These are phyloP conservation scores for Entomortierella chlamydospora DNA, from an alignment of 192 early-diverging fungal species.

Conservation along the genomic window DNA sequence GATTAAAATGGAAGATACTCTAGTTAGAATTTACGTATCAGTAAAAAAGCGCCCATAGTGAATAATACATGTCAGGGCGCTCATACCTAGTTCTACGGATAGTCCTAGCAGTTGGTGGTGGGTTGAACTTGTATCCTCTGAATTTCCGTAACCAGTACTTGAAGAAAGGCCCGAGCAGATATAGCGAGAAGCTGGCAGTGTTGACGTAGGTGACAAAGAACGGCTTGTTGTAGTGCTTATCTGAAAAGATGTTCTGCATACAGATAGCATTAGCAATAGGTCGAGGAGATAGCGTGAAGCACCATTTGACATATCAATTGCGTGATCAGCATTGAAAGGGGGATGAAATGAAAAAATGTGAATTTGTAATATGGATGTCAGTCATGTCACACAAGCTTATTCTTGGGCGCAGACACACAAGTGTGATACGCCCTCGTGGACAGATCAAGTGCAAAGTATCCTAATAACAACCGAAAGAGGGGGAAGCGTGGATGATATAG, in stretches of 20 bases:
- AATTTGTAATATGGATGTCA: no score
- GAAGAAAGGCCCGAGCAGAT: slow-evolving; percentile 63
- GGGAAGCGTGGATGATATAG: background rate
- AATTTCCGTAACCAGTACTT: slow-evolving; percentile 1
- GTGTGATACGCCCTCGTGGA: background rate
- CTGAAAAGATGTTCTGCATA: slow-evolving; percentile 72
- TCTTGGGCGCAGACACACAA: no score
- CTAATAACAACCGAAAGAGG: background rate
- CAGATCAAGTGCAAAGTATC: background rate
- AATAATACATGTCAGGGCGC: no score
- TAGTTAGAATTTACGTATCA: background rate
- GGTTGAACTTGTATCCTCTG: background rate
- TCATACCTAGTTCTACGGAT: background rate
- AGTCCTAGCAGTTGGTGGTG: background rate
- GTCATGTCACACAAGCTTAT: no score
- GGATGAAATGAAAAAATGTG: no score
- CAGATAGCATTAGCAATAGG: background rate
- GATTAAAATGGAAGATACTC: slow-evolving; percentile 1
- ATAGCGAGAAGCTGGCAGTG: slow-evolving; percentile 80
- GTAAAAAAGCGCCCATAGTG: no score
- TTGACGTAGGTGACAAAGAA: slow-evolving; percentile 85
- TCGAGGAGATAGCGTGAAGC: background rate
- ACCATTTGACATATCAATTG: background rate
- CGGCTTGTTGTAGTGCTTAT: slow-evolving; percentile 76
- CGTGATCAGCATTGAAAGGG: slow-evolving; percentile 1